Evolutionary conservation across 108 stramenopile species (phyloP).

Genomic region (Phaeodactylum tricornutum): DNA sequence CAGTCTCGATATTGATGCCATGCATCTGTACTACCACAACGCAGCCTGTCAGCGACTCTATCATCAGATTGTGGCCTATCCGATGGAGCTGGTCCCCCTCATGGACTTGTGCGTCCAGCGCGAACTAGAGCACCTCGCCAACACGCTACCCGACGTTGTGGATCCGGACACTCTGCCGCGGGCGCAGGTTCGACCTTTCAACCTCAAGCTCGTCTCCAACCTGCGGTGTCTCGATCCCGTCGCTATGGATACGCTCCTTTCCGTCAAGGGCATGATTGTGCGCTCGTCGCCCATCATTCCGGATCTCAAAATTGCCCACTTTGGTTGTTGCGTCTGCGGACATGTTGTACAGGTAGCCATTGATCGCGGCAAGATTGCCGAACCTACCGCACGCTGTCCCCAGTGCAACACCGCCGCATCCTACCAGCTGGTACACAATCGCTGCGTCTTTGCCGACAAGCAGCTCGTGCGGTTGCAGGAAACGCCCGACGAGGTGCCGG

Average conservation of each 20-base stretch:
- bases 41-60: slow-evolving; percentile 79
- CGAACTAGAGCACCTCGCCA: slow-evolving; percentile 41
- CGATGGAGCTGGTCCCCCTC: slow-evolving; percentile 91
- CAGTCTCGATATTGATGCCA: slow-evolving; percentile 84
- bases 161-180: slow-evolving; percentile 35
- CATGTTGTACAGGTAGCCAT: slow-evolving; percentile 68
- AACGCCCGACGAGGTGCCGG: slow-evolving; percentile 95
- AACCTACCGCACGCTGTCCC: slow-evolving; percentile 70
- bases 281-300: slow-evolving; percentile 92
- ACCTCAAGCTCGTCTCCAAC: slow-evolving; percentile 69
- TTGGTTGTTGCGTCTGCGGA: slow-evolving; percentile 86
- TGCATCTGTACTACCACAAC: slow-evolving; percentile 83
- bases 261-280: slow-evolving; percentile 94
- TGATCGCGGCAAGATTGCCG: slow-evolving; percentile 90
- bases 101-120: slow-evolving; percentile 85
- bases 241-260: slow-evolving; percentile 85
- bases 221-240: slow-evolving; percentile 91
- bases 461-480: slow-evolving; percentile 96
- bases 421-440: slow-evolving; percentile 87
- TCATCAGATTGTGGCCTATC: slow-evolving; percentile 87
- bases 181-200: slow-evolving; percentile 90
- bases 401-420: slow-evolving; percentile 52
- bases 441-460: slow-evolving; percentile 94
- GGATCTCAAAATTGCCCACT: slow-evolving; percentile 93
- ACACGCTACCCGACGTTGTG: slow-evolving; percentile 15